phyloP scores from a whole-genome alignment of 139 green algal species.

The Diplosphaera chodatii region DNA sequence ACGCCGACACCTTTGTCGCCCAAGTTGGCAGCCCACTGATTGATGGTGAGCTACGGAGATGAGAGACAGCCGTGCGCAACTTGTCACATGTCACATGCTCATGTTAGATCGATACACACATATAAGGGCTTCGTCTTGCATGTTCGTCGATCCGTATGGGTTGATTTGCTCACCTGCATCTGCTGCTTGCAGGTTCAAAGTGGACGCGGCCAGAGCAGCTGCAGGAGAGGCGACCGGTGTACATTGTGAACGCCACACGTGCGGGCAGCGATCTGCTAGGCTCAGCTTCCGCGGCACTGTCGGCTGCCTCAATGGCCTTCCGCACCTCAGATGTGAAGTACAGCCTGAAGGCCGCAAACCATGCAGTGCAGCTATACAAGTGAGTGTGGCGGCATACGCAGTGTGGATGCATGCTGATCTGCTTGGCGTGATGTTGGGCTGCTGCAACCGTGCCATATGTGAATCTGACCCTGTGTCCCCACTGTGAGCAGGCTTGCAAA shows the following conservation, averaged over 20 bases:
- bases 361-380: slow-evolving; percentile 21
- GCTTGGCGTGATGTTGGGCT: no score
- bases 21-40: slow-evolving; percentile 7
- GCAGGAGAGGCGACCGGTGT: slow-evolving; percentile 5
- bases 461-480: no score
- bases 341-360: slow-evolving; percentile 24
- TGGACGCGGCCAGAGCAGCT: slow-evolving; percentile 11
- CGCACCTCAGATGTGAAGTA: slow-evolving; percentile 28
- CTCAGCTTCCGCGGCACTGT: slow-evolving; percentile 57
- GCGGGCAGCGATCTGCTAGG: slow-evolving; percentile 44
- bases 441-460: no score
- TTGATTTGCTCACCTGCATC: no score
- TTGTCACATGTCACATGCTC: no score
- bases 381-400: no score
- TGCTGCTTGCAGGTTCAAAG: not conserved
- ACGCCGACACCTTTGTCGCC: slow-evolving; percentile 13
- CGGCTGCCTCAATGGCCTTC: slow-evolving; percentile 55
- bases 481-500: not conserved
- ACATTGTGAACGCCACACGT: not conserved
- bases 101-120: no score
- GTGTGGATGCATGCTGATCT: no score
- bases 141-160: no score
- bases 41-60: not conserved
- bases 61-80: no score
- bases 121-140: no score